phyloP scores from a whole-genome alignment of 192 early-diverging fungal species.

The Bifiguratus adelaidae region DNA sequence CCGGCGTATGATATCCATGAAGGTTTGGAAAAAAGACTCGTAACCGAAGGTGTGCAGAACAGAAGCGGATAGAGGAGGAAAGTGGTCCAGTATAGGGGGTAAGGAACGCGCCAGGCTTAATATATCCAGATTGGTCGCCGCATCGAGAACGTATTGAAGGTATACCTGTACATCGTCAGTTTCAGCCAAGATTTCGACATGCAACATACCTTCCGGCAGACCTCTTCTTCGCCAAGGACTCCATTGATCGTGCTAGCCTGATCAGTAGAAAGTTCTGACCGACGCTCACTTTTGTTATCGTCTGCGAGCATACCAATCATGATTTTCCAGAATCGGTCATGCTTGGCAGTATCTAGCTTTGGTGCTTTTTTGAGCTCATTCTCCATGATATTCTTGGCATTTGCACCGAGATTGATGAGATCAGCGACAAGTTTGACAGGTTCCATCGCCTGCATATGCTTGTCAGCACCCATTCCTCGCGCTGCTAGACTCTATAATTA shows the following conservation, averaged over 20 bases:
- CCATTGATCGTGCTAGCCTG: too few relatives aligned
- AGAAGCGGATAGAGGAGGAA: conserved; percentile 1
- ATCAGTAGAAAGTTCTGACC: too few relatives aligned
- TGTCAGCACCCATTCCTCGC: not conserved
- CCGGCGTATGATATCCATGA: conserved; percentile 22
- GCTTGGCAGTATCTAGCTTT: conserved; percentile 33
- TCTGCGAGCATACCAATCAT: conserved; percentile 21
- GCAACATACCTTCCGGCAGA: conserved; percentile 4
- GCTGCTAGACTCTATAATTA: not conserved
- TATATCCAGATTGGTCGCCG: conserved; percentile 19
- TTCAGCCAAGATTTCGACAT: conserved; percentile 13
- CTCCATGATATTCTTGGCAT: conserved; percentile 30
- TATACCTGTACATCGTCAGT: conserved; percentile 16
- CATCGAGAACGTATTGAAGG: conserved; percentile 35
- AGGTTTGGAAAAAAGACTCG: conserved; percentile 28
- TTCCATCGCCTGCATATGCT: not conserved
- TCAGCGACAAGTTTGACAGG: conserved; percentile 31
- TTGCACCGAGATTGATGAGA: conserved; percentile 38
- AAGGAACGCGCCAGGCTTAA: conserved; percentile 18
- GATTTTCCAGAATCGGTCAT: conserved; percentile 22
- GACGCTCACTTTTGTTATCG: conserved; percentile 11
- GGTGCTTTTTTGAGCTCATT: conserved; percentile 28
- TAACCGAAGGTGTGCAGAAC: conserved; percentile 28
- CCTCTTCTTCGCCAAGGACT: conserved; percentile 9
- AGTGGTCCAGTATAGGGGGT: conserved; percentile 21